Evolutionary conservation across 306 rosid species (phyloP).

Genomic region (Quercus variabilis): DNA sequence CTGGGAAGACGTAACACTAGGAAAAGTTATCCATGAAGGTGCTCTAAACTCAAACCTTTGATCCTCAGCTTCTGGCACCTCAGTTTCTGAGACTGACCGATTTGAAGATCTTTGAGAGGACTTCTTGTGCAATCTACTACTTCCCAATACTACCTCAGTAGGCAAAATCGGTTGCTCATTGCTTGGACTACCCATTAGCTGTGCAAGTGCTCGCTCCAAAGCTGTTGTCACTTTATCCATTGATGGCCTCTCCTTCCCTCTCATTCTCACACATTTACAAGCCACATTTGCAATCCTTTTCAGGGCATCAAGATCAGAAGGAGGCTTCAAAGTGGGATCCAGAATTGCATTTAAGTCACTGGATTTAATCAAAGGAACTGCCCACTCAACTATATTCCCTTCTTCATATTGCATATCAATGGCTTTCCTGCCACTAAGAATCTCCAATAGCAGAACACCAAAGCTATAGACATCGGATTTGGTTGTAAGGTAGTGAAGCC

Average conservation of each 20-base stretch:
- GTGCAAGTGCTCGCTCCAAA: slow-evolving; percentile 78
- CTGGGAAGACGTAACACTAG: slow-evolving; percentile 95
- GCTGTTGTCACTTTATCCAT: slow-evolving; percentile 98
- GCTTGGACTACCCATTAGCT: slow-evolving; percentile 88
- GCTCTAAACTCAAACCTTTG: slow-evolving; percentile 85
- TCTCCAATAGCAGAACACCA: slow-evolving; percentile 82
- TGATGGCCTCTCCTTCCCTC: slow-evolving; percentile 95
- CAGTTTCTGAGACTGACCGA: slow-evolving; percentile 71
- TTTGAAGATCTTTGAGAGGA: slow-evolving; percentile 83
- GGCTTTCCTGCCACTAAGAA: slow-evolving; percentile 91
- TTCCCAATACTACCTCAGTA: slow-evolving; percentile 89
- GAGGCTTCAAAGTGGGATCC: slow-evolving; percentile 70
- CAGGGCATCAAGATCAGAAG: slow-evolving; percentile 75
- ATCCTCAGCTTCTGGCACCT: slow-evolving; percentile 72
- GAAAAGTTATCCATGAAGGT: slow-evolving; percentile 95
- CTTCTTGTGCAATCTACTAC: slow-evolving; percentile 84
- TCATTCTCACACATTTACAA: slow-evolving; percentile 90
- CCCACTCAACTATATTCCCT: slow-evolving; percentile 95
- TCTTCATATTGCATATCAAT: slow-evolving; percentile 90
- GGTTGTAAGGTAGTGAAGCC: slow-evolving; percentile 95
- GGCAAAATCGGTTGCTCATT: slow-evolving; percentile 94
- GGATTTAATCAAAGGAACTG: slow-evolving; percentile 76
- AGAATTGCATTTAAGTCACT: slow-evolving; percentile 54
- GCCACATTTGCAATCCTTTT: slow-evolving; percentile 92
- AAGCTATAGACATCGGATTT: slow-evolving; percentile 96